Evolutionary conservation across 2,329 filamentous ascomycete species (phyloP), one percentile per base, ranked within the genome.

Genomic region (Aspergillus sp.): DNA sequence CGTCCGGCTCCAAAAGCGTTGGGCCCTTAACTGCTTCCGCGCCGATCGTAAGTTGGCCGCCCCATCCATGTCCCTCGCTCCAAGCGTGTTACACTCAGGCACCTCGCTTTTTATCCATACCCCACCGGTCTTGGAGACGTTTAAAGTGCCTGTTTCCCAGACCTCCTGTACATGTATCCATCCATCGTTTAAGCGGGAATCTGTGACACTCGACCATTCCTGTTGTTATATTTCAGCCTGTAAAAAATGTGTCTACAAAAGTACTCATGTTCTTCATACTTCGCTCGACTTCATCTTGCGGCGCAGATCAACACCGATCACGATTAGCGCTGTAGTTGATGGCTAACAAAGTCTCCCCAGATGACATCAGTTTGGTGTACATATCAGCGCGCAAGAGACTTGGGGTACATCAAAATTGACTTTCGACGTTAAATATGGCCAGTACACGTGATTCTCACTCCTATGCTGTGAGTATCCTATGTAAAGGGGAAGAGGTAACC

Each of bases 391-490:
- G 67, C 64, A 71, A 68, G 67, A 65, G 63, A 70, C 48, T 69
- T 60, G 54, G 61, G 56, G 65, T 65, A 66, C 56, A 57, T 60
- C 59, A 65, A 62, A 65, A 57, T 60, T 61, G 65, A 69, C 38
- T 57, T 63, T 57, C 54, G 63, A 59, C 64, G 65, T 66, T 69
- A 67, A 76, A 73, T 39, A 77, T 77, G 75, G 65, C 72, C 62
- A 76, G 73, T 65, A 76, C 74, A 64, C 75, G 75, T 61, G 75
- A 77, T 69, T 75, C 72, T 50, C 75, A 77, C 63, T 76, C 75
- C 52, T 77, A 74, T 64, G 75, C 75, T 68, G 75, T 77, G 70
- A 69, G 74, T 73, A 57, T 13, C 15, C 23, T 13, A 47, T 49
- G n/a, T n/a, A 17, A 13, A 38, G 28, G 43, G n/a, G 21, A 23